Percentiles rank a stretch among this genome's conserved stretches.
Conservation (phyloP, 805 yeast genomes). For the Saccharomycopsis sp. region DNA sequence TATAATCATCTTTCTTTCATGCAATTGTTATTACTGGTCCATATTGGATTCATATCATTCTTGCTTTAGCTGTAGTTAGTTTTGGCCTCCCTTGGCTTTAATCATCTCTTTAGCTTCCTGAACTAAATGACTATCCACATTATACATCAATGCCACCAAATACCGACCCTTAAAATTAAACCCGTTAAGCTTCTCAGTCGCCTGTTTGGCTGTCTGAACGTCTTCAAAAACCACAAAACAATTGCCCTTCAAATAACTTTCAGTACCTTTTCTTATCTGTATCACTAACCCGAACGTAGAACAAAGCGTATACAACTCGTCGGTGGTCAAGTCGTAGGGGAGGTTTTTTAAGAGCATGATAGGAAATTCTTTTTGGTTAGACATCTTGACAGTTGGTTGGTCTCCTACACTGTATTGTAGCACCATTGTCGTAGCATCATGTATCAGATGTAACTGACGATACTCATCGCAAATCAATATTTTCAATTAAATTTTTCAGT, state of each 20-base stretch:
- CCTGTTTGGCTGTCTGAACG: conserved; percentile 28
- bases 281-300: conserved; percentile 32
- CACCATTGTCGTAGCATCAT: too few relatives aligned
- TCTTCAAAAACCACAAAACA: conserved; percentile 34
- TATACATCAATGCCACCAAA: conserved; percentile 32
- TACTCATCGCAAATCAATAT: too few relatives aligned
- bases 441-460: too few relatives aligned
- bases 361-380: conserved; percentile 13
- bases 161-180: conserved; percentile 37
- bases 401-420: too few relatives aligned
- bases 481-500: too few relatives aligned
- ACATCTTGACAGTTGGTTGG: too few relatives aligned
- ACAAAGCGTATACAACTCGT: conserved; percentile 30
- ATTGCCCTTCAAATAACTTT: conserved; percentile 27
- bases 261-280: conserved; percentile 29
- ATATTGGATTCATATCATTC: too few relatives aligned
- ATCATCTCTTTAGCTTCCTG: conserved; percentile 22
- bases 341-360: conserved; percentile 35
- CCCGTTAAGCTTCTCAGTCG: conserved; percentile 35
- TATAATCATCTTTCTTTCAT: too few relatives aligned
- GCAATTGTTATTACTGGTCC: too few relatives aligned
- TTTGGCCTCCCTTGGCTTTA: not conserved
- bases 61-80: too few relatives aligned
- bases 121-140: conserved; percentile 28
- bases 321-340: conserved; percentile 32